phyloP scores from a whole-genome alignment of 768 basidiomycete species.

The Lactarius trivialis region DNA sequence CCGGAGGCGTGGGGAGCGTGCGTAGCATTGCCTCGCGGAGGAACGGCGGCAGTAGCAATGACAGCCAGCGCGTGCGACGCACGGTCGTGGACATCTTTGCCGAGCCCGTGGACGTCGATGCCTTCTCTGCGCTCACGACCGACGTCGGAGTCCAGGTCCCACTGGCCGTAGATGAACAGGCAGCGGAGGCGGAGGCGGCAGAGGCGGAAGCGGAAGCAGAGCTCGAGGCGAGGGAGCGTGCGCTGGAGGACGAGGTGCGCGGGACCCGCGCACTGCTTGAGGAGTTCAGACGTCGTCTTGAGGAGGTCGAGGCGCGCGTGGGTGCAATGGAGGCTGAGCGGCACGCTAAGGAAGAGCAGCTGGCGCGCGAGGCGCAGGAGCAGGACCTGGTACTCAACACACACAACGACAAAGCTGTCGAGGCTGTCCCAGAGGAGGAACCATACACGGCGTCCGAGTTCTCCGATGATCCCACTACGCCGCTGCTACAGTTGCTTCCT shows the following conservation, averaged over 20 bases:
- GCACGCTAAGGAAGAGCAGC: slow-evolving; percentile 1
- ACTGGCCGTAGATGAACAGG: background rate
- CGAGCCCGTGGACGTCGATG: background rate
- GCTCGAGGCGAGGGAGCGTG: slow-evolving; percentile 21
- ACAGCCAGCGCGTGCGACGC: slow-evolving; percentile 21
- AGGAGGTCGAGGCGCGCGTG: slow-evolving; percentile 29
- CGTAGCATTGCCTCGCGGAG: background rate
- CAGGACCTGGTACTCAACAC: background rate
- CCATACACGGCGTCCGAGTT: background rate
- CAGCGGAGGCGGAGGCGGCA: background rate
- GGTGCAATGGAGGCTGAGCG: slow-evolving; percentile 27
- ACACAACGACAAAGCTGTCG: background rate
- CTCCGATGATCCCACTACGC: background rate
- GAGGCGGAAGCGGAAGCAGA: background rate
- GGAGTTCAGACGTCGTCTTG: slow-evolving; percentile 28
- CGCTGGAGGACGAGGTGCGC: slow-evolving; percentile 25
- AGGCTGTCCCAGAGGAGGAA: background rate
- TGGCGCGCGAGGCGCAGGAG: no score
- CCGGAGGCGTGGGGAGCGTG: no score
- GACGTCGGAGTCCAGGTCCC: background rate
- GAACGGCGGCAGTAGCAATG: background rate
- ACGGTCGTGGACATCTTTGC: slow-evolving; percentile 31
- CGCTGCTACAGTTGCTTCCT: background rate
- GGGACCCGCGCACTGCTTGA: slow-evolving; percentile 27
- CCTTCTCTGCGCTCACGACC: background rate